A percentile compares a stretch with the other conserved stretches of the same genome.
Conservation (phyloP, 352 stramenopile genomes). For the Phytophthora syringae region DNA sequence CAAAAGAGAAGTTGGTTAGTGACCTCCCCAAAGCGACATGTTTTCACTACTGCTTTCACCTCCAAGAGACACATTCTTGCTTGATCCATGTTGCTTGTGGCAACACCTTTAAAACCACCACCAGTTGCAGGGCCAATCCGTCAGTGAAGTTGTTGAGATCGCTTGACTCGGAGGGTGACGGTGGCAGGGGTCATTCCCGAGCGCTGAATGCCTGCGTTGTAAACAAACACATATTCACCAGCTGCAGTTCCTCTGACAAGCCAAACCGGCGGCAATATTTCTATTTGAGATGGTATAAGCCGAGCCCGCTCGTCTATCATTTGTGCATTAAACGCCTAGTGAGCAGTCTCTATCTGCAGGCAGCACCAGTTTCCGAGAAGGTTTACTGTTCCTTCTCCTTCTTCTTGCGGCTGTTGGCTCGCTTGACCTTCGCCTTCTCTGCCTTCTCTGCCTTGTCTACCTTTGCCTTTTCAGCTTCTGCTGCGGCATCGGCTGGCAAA, state of each 20-base stretch:
- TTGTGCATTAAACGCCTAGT: conserved; percentile 1
- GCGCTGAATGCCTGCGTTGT: too few relatives aligned
- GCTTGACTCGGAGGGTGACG: too few relatives aligned
- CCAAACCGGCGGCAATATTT: conserved; percentile 26
- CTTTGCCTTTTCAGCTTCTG: conserved; percentile 39
- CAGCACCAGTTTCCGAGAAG: conserved; percentile 12
- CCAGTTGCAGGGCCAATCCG: too few relatives aligned
- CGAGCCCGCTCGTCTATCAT: neutral
- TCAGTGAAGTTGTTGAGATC: too few relatives aligned
- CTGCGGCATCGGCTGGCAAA: conserved; percentile 23
- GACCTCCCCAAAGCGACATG: too few relatives aligned
- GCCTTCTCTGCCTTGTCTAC: conserved; percentile 45
- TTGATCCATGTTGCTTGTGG: too few relatives aligned
- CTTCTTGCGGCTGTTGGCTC: conserved; percentile 74
- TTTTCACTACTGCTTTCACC: too few relatives aligned
- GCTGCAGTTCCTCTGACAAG: conserved; percentile 3
- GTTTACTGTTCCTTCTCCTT: conserved; percentile 46
- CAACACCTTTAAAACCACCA: too few relatives aligned
- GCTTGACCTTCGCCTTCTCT: conserved; percentile 68
- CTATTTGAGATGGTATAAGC: conserved; percentile 22
- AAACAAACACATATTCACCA: neutral
- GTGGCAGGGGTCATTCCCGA: too few relatives aligned
- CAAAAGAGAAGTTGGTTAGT: too few relatives aligned
- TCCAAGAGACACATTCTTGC: too few relatives aligned
- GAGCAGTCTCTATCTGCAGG: conserved; percentile 12